These are phyloP conservation scores for Dendrobium catenatum DNA, from an alignment of 106 monocot genomes.

Conservation along the genomic window DNA sequence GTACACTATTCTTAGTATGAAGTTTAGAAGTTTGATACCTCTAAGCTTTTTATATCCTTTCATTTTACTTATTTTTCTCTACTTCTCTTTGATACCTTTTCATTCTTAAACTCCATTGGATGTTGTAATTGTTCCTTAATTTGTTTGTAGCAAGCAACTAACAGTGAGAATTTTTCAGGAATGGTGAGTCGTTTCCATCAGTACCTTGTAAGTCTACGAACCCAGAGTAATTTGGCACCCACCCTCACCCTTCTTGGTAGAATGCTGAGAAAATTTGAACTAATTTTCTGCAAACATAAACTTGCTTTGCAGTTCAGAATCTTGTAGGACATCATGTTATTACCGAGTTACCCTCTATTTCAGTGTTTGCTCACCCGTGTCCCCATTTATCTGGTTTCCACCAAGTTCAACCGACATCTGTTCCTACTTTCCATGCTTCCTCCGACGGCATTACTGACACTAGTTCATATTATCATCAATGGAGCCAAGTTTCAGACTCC, in stretches of 20 bases:
- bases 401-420: not conserved
- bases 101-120: not conserved
- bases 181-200: not conserved
- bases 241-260: not conserved
- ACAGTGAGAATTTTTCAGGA: not conserved
- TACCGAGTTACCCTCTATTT: constrained; percentile 2
- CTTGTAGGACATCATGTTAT: not conserved
- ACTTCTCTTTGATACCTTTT: not conserved
- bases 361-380: not conserved
- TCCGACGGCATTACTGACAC: not conserved
- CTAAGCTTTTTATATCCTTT: not conserved
- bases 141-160: not conserved
- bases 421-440: not conserved
- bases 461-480: constrained; percentile 1
- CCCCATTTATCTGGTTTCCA: not conserved
- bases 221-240: not conserved
- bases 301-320: not conserved
- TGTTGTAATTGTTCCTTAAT: not conserved
- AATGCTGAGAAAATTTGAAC: not conserved
- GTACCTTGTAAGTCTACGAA: not conserved
- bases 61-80: not conserved
- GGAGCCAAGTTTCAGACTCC: not conserved
- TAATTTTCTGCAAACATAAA: not conserved
- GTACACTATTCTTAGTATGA: not conserved
- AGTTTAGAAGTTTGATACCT: not conserved